Base-by-base conservation (phyloP, 176 grass and related monocot genomes). In the Ensete glaucum region DNA sequence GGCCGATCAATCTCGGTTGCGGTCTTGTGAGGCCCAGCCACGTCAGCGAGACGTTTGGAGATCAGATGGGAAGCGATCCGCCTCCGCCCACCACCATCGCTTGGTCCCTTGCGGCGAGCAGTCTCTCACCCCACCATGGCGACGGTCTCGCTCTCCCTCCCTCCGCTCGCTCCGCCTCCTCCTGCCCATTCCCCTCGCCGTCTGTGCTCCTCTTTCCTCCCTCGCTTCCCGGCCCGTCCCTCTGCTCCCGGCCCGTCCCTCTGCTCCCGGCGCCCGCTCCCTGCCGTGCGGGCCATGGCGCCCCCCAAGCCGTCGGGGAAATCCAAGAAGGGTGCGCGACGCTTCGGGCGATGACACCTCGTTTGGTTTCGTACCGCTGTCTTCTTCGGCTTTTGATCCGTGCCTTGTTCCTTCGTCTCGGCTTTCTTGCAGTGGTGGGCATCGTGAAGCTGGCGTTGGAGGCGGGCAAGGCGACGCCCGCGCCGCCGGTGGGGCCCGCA, bases 401-500 rank as follows among this genome's bases (percentile, higher is more conserved):
- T 19, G 6, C 59, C n/a, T 50, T 82, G 52, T 19, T 10, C 54
- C 43, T 71, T 9, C 69, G 67, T 43, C 20, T 58, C 59, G 26
- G 59, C 52, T 81, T 19, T 77, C 8, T 65, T 23, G 50, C 85
- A 98, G 94, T 93, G 78, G 85, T 92, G 50, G 90, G 88, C 17
- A 34, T 93, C 22, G 76, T 93, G 43, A 98, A 93, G 75, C 83
- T 93, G 24, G 94, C 94, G 1, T 67, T 98, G 80, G 94, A 93
- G 78, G 94, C 94, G 34, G 94, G 90, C 63, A 98, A 98, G 86
- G 94, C 94, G 75, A 98, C 94, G 27, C 95, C 95, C 48, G 95
- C 95, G 53, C 95, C 95, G 26, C 95, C 90, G 3, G 95, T 98
- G 12, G 95, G 95, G 1, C 95, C 95, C 16, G 95, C 95, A 9